Percentiles rank a stretch among this genome's conserved stretches.
These are phyloP conservation scores for Yamagishiella unicocca DNA, from an alignment of 139 green algal species.

Conservation along the genomic window DNA sequence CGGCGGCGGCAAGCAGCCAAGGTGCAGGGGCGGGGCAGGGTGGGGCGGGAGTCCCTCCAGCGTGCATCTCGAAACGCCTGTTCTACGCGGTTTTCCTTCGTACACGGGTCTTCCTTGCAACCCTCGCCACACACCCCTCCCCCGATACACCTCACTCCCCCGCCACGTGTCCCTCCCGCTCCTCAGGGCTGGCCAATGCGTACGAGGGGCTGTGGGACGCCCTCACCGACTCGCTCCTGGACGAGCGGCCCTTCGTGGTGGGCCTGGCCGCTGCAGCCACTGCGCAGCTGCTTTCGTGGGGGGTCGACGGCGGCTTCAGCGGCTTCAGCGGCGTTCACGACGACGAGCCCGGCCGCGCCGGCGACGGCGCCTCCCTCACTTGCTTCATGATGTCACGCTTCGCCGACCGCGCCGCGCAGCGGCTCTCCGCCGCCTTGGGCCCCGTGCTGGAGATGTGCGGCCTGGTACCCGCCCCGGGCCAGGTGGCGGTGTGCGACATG, in stretches of 20 bases:
- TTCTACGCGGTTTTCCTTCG: no score
- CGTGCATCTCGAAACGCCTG: no score
- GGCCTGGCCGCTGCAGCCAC: slow-evolving; percentile 19
- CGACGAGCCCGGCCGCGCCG: neutral
- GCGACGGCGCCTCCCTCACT: neutral
- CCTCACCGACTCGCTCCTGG: slow-evolving; percentile 50
- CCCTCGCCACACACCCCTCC: neutral
- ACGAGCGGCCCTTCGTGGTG: slow-evolving; percentile 49
- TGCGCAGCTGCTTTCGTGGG: slow-evolving; percentile 27
- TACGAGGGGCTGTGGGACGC: slow-evolving; percentile 45
- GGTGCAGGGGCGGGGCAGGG: neutral
- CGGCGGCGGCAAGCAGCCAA: neutral
- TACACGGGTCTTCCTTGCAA: no score
- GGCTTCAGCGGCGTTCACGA: slow-evolving; percentile 38
- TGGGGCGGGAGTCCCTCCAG: neutral
- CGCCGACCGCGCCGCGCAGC: slow-evolving; percentile 21
- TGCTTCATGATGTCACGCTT: slow-evolving; percentile 41
- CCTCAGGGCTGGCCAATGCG: slow-evolving; percentile 31
- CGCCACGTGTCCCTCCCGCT: no score
- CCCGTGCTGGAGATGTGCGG: slow-evolving; percentile 49
- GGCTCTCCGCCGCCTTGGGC: slow-evolving; percentile 46
- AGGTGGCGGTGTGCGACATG: slow-evolving; percentile 32
- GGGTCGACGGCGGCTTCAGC: slow-evolving; percentile 1
- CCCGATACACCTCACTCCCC: neutral
- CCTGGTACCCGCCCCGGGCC: slow-evolving; percentile 14